Conservation (phyloP, 73 alveolate species). For the Tetrahymena malaccensis region DNA sequence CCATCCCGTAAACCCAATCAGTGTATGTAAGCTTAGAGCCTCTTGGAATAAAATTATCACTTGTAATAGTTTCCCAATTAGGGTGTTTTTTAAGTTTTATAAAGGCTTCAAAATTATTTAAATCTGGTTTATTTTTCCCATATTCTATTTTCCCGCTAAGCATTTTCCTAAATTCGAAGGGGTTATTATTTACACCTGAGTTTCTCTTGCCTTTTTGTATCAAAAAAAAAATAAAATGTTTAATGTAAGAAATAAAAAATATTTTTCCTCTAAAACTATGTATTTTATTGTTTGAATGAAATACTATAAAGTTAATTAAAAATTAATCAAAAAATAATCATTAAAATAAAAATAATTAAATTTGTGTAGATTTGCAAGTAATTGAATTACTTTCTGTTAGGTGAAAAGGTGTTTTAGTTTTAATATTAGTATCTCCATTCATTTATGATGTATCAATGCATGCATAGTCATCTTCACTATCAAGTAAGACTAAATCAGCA, state of each 20-base stretch:
- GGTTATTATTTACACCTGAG: background rate
- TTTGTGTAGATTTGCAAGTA: background rate
- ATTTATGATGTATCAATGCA: background rate
- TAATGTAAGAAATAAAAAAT: no score
- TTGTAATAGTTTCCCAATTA: slow-evolving; percentile 13
- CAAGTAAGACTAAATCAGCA: background rate
- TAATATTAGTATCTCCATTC: background rate
- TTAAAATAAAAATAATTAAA: background rate
- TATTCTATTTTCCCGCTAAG: background rate
- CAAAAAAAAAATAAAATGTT: background rate
- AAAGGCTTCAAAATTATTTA: slow-evolving; percentile 25
- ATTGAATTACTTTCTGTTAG: background rate
- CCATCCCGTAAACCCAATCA: slow-evolving; percentile 32
- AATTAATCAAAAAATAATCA: no score
- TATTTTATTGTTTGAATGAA: no score
- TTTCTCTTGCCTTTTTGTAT: background rate
- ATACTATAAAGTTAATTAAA: no score
- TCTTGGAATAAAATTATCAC: slow-evolving; percentile 23
- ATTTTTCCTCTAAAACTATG: no score
- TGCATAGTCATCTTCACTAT: background rate
- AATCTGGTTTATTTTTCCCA: slow-evolving; percentile 15
- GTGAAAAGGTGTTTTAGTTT: background rate
- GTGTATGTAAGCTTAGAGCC: slow-evolving; percentile 35
- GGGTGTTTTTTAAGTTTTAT: slow-evolving; percentile 40
- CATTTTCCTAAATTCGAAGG: background rate